Evolutionary conservation across 495 filamentous ascomycete genomes (phyloP).

Genomic region (Xylaria curta): DNA sequence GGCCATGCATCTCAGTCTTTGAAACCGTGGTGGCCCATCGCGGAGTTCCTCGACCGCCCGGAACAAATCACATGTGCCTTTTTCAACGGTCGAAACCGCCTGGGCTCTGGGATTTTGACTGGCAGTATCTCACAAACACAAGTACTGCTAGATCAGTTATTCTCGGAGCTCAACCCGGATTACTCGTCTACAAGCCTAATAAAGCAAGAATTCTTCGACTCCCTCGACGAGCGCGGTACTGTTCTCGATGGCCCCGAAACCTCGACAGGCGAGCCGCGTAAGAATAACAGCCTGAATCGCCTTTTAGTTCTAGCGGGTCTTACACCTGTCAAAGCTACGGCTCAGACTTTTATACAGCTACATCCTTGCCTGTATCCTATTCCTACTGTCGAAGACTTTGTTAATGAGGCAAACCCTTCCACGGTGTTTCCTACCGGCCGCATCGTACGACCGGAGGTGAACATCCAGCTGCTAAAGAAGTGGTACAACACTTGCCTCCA

Average conservation of each 20-base stretch:
- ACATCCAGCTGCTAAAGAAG: not conserved
- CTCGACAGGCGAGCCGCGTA: not conserved
- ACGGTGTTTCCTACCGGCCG: not conserved
- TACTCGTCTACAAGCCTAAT: not conserved
- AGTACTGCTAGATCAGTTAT: not conserved
- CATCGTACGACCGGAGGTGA: not conserved
- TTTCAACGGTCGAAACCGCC: slow-evolving; percentile 21
- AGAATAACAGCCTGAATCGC: not conserved
- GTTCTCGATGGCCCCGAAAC: not conserved
- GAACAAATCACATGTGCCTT: slow-evolving; percentile 27
- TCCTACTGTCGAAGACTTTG: not conserved
- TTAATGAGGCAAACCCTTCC: not conserved
- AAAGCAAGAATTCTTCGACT: slow-evolving; percentile 8
- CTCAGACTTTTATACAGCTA: slow-evolving; percentile 2
- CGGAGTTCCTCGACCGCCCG: slow-evolving; percentile 20
- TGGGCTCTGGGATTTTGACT: slow-evolving; percentile 6
- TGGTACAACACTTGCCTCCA: slow-evolving; percentile 2
- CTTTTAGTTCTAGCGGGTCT: not conserved
- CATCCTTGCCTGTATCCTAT: slow-evolving; percentile 2
- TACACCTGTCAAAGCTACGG: not conserved
- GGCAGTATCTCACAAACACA: not conserved
- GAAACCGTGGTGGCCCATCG: slow-evolving; percentile 28
- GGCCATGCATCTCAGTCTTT: slow-evolving; percentile 8
- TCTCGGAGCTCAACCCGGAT: not conserved
- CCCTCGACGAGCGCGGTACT: not conserved